A percentile compares a stretch with the other conserved stretches of the same genome.
Conservation (phyloP, 2,329 filamentous ascomycete species). For the Exserohilum rostratum region DNA sequence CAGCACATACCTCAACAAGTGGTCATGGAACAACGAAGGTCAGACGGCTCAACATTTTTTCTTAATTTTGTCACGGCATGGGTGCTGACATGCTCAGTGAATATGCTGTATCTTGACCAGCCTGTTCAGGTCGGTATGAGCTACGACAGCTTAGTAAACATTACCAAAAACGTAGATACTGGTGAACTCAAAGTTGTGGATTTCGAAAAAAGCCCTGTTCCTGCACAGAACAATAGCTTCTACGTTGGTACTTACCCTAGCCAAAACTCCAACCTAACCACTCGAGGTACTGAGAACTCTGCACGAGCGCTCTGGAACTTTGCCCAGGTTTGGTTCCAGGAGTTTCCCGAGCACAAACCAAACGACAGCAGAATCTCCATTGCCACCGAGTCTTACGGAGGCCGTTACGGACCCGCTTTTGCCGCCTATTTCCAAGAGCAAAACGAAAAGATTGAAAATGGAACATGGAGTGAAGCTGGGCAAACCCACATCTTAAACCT, state of each 20-base stretch:
- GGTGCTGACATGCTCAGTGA: constrained; percentile 30
- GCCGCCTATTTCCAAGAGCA: constrained; percentile 62
- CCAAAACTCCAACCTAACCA: constrained; percentile 51
- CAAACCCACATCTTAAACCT: constrained; percentile 49
- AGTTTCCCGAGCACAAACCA: constrained; percentile 67
- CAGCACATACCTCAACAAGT: constrained; percentile 59
- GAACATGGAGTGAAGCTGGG: constrained; percentile 42
- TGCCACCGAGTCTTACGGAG: constrained; percentile 60
- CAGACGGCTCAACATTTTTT: neutral
- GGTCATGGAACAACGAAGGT: constrained; percentile 65
- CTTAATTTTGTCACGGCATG: neutral
- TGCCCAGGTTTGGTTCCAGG: constrained; percentile 65
- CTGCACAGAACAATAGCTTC: constrained; percentile 59
- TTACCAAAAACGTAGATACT: constrained; percentile 42
- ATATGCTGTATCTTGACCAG: constrained; percentile 69
- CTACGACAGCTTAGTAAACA: constrained; percentile 40
- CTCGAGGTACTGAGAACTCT: constrained; percentile 59
- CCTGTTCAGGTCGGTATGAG: constrained; percentile 64
- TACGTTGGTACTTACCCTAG: constrained; percentile 60
- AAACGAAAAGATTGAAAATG: constrained; percentile 59
- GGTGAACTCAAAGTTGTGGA: constrained; percentile 32
- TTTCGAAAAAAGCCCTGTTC: constrained; percentile 39
- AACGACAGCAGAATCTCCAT: constrained; percentile 63
- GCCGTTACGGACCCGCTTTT: constrained; percentile 64
- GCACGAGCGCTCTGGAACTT: constrained; percentile 65